Evolutionary conservation across 768 basidiomycete species (phyloP).

Genomic region (Royoungia palumana): DNA sequence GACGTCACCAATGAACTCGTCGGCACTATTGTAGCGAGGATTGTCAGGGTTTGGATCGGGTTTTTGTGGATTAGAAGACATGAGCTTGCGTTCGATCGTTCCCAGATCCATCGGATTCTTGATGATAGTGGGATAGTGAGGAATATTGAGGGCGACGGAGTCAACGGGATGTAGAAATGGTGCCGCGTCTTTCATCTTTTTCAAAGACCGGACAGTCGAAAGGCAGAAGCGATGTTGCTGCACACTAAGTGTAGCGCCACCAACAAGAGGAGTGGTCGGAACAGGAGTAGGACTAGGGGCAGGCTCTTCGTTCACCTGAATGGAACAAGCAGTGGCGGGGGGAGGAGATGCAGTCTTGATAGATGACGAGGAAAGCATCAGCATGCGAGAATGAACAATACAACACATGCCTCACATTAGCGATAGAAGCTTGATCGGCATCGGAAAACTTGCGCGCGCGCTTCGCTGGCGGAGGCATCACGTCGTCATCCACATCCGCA

Average conservation of each 20-base stretch:
- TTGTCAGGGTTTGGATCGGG: constrained; percentile 68
- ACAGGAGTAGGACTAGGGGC: constrained; percentile 14
- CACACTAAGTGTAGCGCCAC: constrained; percentile 47
- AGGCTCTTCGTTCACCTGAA: constrained; percentile 29
- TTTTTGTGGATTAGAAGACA: constrained; percentile 73
- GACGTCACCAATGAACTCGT: constrained; percentile 84
- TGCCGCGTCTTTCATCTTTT: constrained; percentile 78
- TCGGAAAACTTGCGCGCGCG: constrained; percentile 74
- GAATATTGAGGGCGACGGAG: constrained; percentile 74
- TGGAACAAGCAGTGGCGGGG: constrained; percentile 48
- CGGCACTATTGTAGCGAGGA: constrained; percentile 72
- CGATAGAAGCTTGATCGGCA: constrained; percentile 67
- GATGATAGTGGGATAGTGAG: constrained; percentile 85
- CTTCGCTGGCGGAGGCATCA: constrained; percentile 78
- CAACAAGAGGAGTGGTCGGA: constrained; percentile 1
- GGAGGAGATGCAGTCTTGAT: constrained; percentile 73
- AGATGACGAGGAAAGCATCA: constrained; percentile 38
- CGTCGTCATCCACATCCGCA: constrained; percentile 41
- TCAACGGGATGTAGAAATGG: constrained; percentile 91
- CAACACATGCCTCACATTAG: constrained; percentile 61
- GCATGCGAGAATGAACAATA: constrained; percentile 47
- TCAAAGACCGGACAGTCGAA: constrained; percentile 75
- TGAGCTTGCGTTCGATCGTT: constrained; percentile 87
- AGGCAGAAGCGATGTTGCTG: constrained; percentile 79
- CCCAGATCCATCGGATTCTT: constrained; percentile 92